These are phyloP conservation scores for Cordia subcordata DNA, from an alignment of 257 asterid genomes.

Conservation along the genomic window DNA sequence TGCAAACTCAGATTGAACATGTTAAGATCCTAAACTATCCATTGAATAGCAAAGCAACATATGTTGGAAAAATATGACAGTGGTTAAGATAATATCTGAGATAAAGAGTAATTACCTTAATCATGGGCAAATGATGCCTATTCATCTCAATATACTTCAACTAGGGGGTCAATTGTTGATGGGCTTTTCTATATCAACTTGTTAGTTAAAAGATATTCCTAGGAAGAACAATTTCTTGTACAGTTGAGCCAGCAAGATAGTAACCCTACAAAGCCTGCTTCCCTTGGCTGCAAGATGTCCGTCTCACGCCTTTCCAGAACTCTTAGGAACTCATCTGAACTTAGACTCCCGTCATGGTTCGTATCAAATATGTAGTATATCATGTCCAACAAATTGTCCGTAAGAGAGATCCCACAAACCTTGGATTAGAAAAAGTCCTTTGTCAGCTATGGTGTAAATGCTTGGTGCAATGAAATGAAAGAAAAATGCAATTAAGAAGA, in stretches of 20 bases:
- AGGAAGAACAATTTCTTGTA: constrained; percentile 36
- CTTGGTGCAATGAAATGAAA: not conserved
- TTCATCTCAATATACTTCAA: no score
- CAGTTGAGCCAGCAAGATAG: constrained; percentile 59
- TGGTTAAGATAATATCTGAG: no score
- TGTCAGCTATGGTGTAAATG: not conserved
- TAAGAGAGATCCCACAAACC: constrained; percentile 81
- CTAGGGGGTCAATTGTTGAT: not conserved
- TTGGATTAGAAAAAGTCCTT: constrained; percentile 18
- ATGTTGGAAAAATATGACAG: not conserved
- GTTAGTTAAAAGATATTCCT: constrained; percentile 4
- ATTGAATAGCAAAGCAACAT: not conserved
- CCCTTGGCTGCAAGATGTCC: constrained; percentile 37
- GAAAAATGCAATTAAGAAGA: not conserved
- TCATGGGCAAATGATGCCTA: not conserved
- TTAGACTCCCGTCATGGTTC: constrained; percentile 65
- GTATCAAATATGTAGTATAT: constrained; percentile 67
- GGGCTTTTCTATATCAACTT: not conserved
- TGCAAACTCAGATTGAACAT: not conserved
- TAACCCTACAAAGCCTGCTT: constrained; percentile 42
- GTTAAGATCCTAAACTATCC: no score
- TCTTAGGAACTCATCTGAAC: constrained; percentile 75
- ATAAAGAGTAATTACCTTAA: not conserved
- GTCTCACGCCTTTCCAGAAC: constrained; percentile 60
- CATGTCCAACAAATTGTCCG: constrained; percentile 59